These are phyloP conservation scores for Fusarium oxysporum DNA, from an alignment of 2,329 filamentous ascomycete genomes.

Conservation along the genomic window DNA sequence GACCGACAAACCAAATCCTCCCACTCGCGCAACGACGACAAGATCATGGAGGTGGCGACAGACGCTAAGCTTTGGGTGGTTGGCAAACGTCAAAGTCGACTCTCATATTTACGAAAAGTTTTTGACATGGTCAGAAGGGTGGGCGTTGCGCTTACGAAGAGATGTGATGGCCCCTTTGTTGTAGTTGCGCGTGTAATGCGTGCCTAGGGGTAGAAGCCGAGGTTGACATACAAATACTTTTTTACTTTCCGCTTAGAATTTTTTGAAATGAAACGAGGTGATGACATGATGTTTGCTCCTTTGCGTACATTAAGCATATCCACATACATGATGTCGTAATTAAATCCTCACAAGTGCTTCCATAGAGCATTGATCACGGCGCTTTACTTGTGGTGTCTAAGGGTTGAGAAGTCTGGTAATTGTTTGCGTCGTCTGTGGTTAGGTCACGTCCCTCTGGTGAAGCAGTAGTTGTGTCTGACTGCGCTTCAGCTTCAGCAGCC, in stretches of 20 bases:
- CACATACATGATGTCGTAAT: neutral
- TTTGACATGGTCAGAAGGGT: constrained; percentile 66
- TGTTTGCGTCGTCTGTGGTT: neutral
- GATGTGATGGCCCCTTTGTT: constrained; percentile 62
- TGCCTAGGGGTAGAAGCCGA: constrained; percentile 64
- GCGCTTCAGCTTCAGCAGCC: neutral
- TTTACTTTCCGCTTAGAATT: constrained; percentile 54
- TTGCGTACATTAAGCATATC: neutral
- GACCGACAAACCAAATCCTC: constrained; percentile 50
- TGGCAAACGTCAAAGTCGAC: constrained; percentile 62
- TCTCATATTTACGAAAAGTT: constrained; percentile 69
- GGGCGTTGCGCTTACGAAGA: constrained; percentile 61
- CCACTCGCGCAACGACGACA: constrained; percentile 52
- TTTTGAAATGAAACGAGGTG: constrained; percentile 46
- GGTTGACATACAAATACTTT: constrained; percentile 69
- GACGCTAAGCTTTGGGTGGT: constrained; percentile 58
- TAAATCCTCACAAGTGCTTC: neutral
- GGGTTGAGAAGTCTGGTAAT: neutral
- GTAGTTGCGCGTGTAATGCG: constrained; percentile 62
- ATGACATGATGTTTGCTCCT: constrained; percentile 33
- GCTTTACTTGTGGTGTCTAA: neutral
- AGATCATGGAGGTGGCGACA: constrained; percentile 59
- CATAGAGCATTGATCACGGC: neutral
- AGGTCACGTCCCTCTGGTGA: neutral
- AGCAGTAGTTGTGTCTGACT: neutral